phyloP scores from a whole-genome alignment of 2,329 filamentous ascomycete genomes.

The Talaromyces sp. region DNA sequence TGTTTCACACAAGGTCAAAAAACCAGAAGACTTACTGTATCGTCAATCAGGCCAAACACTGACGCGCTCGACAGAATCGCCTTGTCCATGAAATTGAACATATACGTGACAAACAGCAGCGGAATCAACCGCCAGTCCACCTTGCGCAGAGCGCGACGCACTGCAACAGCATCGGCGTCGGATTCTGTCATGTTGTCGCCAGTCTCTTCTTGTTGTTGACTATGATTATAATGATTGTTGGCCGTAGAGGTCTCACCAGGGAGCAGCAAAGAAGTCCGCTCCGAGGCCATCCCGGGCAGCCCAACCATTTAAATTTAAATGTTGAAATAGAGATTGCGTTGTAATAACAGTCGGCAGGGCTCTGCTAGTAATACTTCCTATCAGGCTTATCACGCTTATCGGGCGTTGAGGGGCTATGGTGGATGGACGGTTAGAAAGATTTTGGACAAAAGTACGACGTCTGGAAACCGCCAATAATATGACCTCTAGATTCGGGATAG shows the following conservation, averaged over 20 bases:
- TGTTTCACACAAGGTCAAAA: too few species aligned
- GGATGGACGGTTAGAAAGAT: too few species aligned
- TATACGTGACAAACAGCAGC: conserved; percentile 55
- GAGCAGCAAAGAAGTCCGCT: neutral
- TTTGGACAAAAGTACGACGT: too few species aligned
- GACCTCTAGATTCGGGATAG: too few species aligned
- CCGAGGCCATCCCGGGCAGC: neutral
- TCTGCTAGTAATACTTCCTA: neutral
- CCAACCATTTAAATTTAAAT: neutral
- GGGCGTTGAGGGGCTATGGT: too few species aligned
- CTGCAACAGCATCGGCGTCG: neutral
- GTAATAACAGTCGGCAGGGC: neutral
- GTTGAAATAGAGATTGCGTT: neutral
- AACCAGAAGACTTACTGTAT: conserved; percentile 17
- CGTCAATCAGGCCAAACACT: conserved; percentile 27
- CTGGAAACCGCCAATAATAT: too few species aligned
- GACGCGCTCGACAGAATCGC: conserved; percentile 44
- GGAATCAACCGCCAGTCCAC: conserved; percentile 55
- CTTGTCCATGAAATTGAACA: conserved; percentile 60
- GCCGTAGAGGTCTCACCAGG: neutral
- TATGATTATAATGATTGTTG: neutral
- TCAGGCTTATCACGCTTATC: neutral
- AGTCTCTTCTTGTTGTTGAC: neutral
- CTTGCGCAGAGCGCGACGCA: conserved; percentile 44
- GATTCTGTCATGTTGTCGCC: neutral